Evolutionary conservation across 2,329 filamentous ascomycete genomes (phyloP), one percentile per base, ranked within the genome.

Genomic region (Arthrobotrys musiformis): DNA sequence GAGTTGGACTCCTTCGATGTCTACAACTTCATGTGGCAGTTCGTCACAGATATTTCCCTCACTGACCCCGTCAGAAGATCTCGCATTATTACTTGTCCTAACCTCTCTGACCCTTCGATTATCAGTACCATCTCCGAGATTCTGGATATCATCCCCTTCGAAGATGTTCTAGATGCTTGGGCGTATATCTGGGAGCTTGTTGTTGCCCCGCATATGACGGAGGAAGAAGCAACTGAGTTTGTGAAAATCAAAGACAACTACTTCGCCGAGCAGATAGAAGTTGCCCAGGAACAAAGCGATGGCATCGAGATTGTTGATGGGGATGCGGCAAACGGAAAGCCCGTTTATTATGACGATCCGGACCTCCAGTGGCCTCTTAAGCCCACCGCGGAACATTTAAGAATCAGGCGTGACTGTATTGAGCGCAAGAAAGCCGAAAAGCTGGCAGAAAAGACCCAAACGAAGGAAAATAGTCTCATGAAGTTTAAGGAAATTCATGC

Each of bases 11-110:
- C 54, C 6, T 63, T 68, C 4, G 44, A 62, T 19, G 28, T 75
- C 24, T 54, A 67, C 44, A 52, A 26, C 17, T 75, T 75, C 28
- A 61, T 75, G 40, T 68, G 50, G 22, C 58, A 62, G 33, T 24
- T 68, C 9, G 15, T 63, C 42, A 48, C 40, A 5, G 54, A 62
- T 17, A 33, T 68, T 15, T 44, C 63, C 1, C 17, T 44, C 19
- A 46, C 54, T 3, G 50, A 48, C 6, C 54, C 44, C 6, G 40
- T 30, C 15, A 48, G 54, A 11, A 44, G 56, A 13, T 4, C 35
- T 0, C 3, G n/a, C 0, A 26, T 68, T 9, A 19, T 19, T 19
- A 48, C 19, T 1, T 40, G 8, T 15, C 62, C 70, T 13, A 11
- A 19, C 4, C 42, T 75, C 11, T 62, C 54, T 11, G 37, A 75